Evolutionary conservation across 176 grass and related monocot genomes (phyloP), one percentile per base, ranked within the genome.

Genomic region (Musa acuminata): DNA sequence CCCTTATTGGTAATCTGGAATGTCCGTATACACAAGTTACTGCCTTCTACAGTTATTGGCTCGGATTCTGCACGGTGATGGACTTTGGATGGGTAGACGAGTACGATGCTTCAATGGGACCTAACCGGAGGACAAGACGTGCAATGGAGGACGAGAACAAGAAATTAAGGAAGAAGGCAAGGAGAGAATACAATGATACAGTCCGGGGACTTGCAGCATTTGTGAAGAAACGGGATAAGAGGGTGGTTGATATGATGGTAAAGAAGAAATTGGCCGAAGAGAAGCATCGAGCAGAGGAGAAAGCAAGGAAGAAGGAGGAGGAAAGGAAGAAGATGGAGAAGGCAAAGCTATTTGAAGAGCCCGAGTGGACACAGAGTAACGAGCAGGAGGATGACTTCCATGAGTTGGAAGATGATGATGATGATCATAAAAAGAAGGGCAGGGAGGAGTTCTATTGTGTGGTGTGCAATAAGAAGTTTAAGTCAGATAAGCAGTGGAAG

Each of bases 401-500:
- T 74, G 94, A 91, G 6, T 81, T 84, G 0, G 82, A 89, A 53
- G 84, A 91, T 17, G 76, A 79, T 69, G 86, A 84, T 80, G 85
- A 90, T 52, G 78, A 63, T 77, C 80, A 55, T 49, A 87, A 81
- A 20, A 89, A 90, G 85, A 92, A 79, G 76, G 70, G 23, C 9
- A 52, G 72, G 20, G 83, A 93, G 75, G 90, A 93, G 64, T 76
- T 98, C 1, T 98, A 98, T 80, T 98, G 94, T 8, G 86, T 98
- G 51, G 90, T 78, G 0, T 98, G 94, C 48, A 98, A 87, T 82
- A 98, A 98, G 77, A 98, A 98, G 82, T 98, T 98, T 76, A 98
- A 93, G 62, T 98, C 94, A 0, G 88, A 98, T 43, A 98, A 93
- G 73, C 94, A 98, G 77, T 98, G 94, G 94, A 93, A 98, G 76